These are phyloP conservation scores for Piedraia hortae DNA, from an alignment of 2,329 filamentous ascomycete species.

Conservation along the genomic window DNA sequence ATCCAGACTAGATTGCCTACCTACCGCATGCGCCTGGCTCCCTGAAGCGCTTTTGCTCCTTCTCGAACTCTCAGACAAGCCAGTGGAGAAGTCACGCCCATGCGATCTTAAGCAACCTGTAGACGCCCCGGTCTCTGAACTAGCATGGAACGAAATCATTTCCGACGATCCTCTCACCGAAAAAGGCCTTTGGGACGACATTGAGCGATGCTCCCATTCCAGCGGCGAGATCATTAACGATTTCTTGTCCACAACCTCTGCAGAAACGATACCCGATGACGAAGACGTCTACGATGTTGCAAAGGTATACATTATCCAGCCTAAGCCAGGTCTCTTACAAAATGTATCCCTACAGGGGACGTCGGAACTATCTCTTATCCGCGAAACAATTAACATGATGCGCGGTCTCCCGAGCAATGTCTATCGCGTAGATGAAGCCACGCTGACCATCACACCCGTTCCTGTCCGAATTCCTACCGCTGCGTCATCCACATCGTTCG, in stretches of 20 bases:
- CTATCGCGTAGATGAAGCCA: slow-evolving; percentile 21
- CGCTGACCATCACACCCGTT: slow-evolving; percentile 1
- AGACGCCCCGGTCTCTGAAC: slow-evolving; percentile 5
- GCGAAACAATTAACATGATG: slow-evolving; percentile 68
- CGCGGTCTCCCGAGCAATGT: slow-evolving; percentile 48
- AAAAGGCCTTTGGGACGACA: slow-evolving; percentile 39
- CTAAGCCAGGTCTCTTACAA: slow-evolving; percentile 10
- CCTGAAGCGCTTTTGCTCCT: slow-evolving; percentile 60
- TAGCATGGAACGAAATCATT: slow-evolving; percentile 60
- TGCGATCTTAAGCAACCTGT: slow-evolving; percentile 17
- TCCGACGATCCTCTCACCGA: slow-evolving; percentile 47
- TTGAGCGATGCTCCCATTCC: slow-evolving; percentile 36
- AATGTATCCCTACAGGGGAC: slow-evolving; percentile 15
- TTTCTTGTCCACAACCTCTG: slow-evolving; percentile 7
- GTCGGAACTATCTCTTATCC: slow-evolving; percentile 43
- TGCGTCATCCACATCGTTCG: slow-evolving; percentile 7
- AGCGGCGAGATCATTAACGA: slow-evolving; percentile 27
- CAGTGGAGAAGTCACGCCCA: slow-evolving; percentile 40
- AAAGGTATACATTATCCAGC: slow-evolving; percentile 9
- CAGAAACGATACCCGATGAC: slow-evolving; percentile 14
- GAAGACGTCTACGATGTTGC: slow-evolving; percentile 14
- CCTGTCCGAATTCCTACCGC: not conserved
- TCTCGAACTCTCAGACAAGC: slow-evolving; percentile 55
- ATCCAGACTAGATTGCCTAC: slow-evolving; percentile 30
- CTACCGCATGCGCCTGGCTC: slow-evolving; percentile 32